Evolutionary conservation across 2,329 filamentous ascomycete genomes (phyloP).

Genomic region (Rhinocladiella mackenziei): DNA sequence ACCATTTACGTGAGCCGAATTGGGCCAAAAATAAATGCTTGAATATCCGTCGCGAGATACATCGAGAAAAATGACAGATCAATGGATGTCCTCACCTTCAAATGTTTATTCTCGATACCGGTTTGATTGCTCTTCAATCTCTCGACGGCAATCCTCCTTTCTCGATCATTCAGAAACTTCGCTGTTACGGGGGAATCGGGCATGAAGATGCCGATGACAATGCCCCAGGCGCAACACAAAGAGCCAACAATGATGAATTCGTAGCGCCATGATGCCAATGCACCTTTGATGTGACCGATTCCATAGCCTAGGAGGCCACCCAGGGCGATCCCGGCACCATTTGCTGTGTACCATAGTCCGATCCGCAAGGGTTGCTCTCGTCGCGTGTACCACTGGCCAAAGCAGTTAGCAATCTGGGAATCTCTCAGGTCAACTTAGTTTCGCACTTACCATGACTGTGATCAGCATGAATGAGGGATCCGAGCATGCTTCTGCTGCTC

Average conservation of each 20-base stretch:
- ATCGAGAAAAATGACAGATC: not conserved
- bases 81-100: slow-evolving; percentile 38
- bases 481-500: slow-evolving; percentile 47
- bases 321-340: slow-evolving; percentile 47
- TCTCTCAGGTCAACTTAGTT: too few species aligned
- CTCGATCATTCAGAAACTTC: slow-evolving; percentile 48
- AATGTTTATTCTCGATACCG: slow-evolving; percentile 54
- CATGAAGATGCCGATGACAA: slow-evolving; percentile 55
- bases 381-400: slow-evolving; percentile 54
- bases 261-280: slow-evolving; percentile 60
- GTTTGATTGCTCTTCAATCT: slow-evolving; percentile 56
- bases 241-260: slow-evolving; percentile 63
- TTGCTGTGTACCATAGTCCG: slow-evolving; percentile 53
- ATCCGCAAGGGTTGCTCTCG: slow-evolving; percentile 60
- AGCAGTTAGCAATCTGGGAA: not conserved
- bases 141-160: slow-evolving; percentile 54
- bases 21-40: too few species aligned
- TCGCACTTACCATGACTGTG: slow-evolving; percentile 37
- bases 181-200: slow-evolving; percentile 57
- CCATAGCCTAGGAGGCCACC: slow-evolving; percentile 42
- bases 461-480: slow-evolving; percentile 50
- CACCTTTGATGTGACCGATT: slow-evolving; percentile 41
- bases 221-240: slow-evolving; percentile 57
- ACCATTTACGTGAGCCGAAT: too few species aligned
- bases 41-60: not conserved